A percentile compares a stretch with the other conserved stretches of the same genome.
phyloP scores from a whole-genome alignment of 176 grass and related monocot species.

The Tuctoria greenei region DNA sequence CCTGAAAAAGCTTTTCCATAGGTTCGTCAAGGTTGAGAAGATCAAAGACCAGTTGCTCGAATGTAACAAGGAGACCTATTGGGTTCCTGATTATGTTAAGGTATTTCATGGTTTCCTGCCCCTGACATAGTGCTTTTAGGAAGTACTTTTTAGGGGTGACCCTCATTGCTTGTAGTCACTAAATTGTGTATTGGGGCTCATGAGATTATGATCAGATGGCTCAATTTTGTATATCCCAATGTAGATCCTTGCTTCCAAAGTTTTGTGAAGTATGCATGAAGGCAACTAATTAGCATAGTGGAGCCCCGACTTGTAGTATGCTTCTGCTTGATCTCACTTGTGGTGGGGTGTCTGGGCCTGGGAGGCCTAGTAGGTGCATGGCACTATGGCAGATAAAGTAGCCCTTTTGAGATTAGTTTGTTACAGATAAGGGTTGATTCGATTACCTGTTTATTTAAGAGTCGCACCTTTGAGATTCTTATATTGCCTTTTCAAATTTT shows the following conservation, averaged over 20 bases:
- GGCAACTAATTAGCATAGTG: neutral
- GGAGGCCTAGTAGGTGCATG: neutral
- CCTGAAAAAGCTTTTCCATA: constrained; percentile 45
- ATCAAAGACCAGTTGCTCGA: constrained; percentile 92
- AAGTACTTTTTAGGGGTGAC: neutral
- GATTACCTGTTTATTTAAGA: neutral
- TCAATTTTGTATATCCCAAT: neutral
- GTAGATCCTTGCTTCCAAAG: neutral
- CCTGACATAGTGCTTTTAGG: neutral
- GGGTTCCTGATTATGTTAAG: constrained; percentile 99
- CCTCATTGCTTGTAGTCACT: neutral
- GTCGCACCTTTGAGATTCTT: neutral
- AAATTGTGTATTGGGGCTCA: neutral
- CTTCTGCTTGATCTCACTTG: constrained; percentile 1
- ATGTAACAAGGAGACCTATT: constrained; percentile 92
- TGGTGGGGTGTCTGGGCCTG: neutral
- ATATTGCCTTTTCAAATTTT: neutral
- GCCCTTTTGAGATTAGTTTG: neutral
- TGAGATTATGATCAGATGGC: neutral
- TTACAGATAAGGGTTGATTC: neutral
- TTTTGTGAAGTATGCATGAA: neutral
- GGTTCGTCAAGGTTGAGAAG: constrained; percentile 98
- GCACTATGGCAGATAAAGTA: neutral
- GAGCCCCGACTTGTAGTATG: neutral
- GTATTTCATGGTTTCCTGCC: constrained; percentile 43